Conservation (phyloP, 2,329 filamentous ascomycete species). For the Ascochyta fabae region DNA sequence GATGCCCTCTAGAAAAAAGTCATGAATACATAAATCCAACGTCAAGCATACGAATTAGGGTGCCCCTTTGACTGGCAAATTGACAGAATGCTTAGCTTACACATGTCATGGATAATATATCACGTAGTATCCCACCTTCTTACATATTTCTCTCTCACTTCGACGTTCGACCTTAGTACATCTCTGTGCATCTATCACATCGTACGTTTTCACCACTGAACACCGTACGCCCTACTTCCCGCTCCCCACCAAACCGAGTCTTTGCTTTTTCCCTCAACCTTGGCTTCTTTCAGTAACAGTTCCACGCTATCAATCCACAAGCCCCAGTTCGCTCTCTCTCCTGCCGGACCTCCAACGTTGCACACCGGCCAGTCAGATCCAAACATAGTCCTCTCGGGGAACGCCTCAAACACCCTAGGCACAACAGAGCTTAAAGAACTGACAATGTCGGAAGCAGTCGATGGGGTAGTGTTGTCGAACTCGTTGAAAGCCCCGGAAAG, state of each 20-base stretch:
- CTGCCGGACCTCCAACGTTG: slow-evolving; percentile 67
- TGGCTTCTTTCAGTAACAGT: slow-evolving; percentile 60
- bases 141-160: too few relatives aligned
- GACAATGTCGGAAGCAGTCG: slow-evolving; percentile 5
- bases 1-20: not conserved
- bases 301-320: slow-evolving; percentile 78
- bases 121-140: too few relatives aligned
- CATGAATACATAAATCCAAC: not conserved
- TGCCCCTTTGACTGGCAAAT: not conserved
- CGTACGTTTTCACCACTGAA: not conserved
- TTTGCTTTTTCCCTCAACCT: slow-evolving; percentile 66
- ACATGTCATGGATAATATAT: not conserved
- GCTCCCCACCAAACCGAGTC: slow-evolving; percentile 75
- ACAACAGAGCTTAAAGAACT: slow-evolving; percentile 31
- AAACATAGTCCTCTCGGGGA: slow-evolving; percentile 80
- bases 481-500: slow-evolving; percentile 87
- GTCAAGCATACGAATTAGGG: not conserved
- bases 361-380: slow-evolving; percentile 95
- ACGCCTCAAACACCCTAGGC: slow-evolving; percentile 66
- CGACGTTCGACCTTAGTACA: not conserved
- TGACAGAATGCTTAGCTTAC: not conserved
- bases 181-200: not conserved
- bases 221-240: slow-evolving; percentile 71
- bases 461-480: slow-evolving; percentile 61
- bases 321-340: slow-evolving; percentile 67